phyloP scores from a whole-genome alignment of 1,284 basidiomycete species.

The Apiotrichum sp. region DNA sequence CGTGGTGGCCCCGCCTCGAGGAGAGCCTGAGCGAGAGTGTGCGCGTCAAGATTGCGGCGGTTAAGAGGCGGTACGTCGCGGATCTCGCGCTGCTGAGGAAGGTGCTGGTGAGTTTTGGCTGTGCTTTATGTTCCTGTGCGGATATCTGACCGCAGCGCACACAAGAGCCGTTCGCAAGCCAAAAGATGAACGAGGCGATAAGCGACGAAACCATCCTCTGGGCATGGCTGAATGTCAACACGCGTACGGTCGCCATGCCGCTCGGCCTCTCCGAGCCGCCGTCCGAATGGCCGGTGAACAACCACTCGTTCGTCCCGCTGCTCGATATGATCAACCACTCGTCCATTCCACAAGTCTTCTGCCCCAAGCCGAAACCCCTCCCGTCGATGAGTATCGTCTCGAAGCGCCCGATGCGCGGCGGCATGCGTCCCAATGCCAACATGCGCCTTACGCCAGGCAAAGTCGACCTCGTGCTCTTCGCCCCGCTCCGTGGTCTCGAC shows the following conservation, averaged over 20 bases:
- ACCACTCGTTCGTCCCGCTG: conserved; percentile 75
- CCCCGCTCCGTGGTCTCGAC: conserved; percentile 50
- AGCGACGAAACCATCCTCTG: conserved; percentile 57
- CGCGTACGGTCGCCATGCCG: conserved; percentile 71
- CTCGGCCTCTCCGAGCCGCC: conserved; percentile 55
- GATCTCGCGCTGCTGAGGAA: conserved; percentile 53
- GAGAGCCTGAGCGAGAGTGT: conserved; percentile 54
- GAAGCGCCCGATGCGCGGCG: conserved; percentile 3
- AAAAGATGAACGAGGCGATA: conserved; percentile 23
- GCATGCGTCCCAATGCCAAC: conserved; percentile 42
- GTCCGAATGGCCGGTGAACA: conserved; percentile 48
- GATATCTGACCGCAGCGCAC: background rate
- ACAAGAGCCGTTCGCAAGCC: conserved; percentile 30
- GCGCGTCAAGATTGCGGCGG: conserved; percentile 49
- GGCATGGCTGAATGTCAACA: conserved; percentile 88
- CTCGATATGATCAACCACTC: conserved; percentile 81
- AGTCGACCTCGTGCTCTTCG: conserved; percentile 54
- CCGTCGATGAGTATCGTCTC: conserved; percentile 12
- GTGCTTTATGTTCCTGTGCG: too few relatives aligned
- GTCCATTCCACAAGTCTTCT: conserved; percentile 23
- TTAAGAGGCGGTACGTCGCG: conserved; percentile 54
- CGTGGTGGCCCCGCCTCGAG: conserved; percentile 24
- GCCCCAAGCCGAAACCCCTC: conserved; percentile 23
- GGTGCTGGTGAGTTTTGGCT: conserved; percentile 40
- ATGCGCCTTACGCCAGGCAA: conserved; percentile 45